Evolutionary conservation across 1,284 basidiomycete species (phyloP), one percentile per base, ranked within the genome.

Genomic region (Rhodotorula sp.): DNA sequence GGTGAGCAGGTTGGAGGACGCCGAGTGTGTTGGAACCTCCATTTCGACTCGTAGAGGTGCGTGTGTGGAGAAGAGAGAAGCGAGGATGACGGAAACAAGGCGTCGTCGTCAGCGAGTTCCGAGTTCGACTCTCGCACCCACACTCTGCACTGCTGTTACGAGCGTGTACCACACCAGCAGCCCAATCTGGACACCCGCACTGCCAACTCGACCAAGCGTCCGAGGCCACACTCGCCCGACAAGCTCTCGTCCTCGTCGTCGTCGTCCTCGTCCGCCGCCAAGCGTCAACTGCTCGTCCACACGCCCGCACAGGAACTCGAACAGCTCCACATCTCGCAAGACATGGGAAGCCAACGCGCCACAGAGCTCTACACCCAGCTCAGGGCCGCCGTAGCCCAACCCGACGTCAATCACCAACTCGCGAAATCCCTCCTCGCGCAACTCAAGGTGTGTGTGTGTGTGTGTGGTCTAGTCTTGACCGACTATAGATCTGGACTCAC

Each of bases 401-500:
- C 23, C 60, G 45, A 62, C 19, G 48, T 58, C 43, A 49, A 57
- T 47, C 63, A 86, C 79, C 87, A 85, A 73, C 86, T 81, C 6
- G 18, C 72, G 59, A 45, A 47, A 2, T 23, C 23, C 55, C 78
- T 91, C 23, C 84, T 93, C 14, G 81, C 85, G 10, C 85, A 89
- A 81, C 86, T 93, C 74, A 93, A 93, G 87, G 91, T 89, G 54
- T n/a, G 28, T 28, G 28, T 2, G 3, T 87, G 91, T 89, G 54
- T n/a, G 28, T 28, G 28, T 2, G 3, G 28, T 28, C 28, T 28
- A 28, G 28, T 28, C 28, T 28, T 28, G 28, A 28, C 28, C 28
- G 3, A 28, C 28, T 28, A 28, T 28, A 52, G n/a, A 21, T 28
- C 6, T 12, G 52, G 5, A 7, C n/a, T 26, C 5, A 23, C 26